phyloP scores from a whole-genome alignment of 2,329 filamentous ascomycete species.

The Ophiostoma triangulosporum region DNA sequence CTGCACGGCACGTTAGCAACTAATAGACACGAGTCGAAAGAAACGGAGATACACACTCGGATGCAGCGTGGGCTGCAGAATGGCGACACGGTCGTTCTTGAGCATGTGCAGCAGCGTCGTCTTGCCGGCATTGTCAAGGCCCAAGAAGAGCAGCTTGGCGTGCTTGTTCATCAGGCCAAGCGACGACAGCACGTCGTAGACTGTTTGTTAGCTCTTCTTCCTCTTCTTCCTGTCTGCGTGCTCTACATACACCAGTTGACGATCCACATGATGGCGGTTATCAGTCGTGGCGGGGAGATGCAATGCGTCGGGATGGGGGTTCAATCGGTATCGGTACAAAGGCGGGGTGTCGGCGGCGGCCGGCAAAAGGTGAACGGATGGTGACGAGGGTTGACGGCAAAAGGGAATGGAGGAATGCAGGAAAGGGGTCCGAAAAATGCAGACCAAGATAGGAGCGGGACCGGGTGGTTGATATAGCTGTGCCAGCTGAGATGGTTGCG shows the following conservation, averaged over 20 bases:
- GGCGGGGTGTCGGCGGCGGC: neutral
- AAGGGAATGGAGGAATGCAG: neutral
- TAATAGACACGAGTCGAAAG: too few species aligned
- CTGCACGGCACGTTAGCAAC: conserved; percentile 25
- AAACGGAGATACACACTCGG: conserved; percentile 51
- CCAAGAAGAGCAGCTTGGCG: conserved; percentile 86
- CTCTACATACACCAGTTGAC: conserved; percentile 76
- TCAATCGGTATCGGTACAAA: neutral
- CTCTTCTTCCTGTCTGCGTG: neutral
- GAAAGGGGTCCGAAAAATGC: neutral
- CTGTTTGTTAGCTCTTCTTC: conserved; percentile 31
- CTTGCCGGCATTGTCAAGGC: conserved; percentile 89
- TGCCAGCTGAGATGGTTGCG: neutral
- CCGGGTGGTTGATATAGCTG: neutral
- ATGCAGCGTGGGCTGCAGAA: conserved; percentile 81
- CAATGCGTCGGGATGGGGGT: neutral
- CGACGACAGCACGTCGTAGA: conserved; percentile 80
- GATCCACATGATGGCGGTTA: conserved; percentile 62
- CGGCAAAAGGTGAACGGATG: neutral
- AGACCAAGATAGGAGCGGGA: conserved; percentile 1
- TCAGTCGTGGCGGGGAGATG: neutral
- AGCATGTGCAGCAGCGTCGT: conserved; percentile 90
- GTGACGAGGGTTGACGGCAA: neutral
- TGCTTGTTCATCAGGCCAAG: conserved; percentile 90
- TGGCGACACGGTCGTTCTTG: conserved; percentile 91